These are phyloP conservation scores for Trametes cingulata DNA, from an alignment of 768 basidiomycete species.

Conservation along the genomic window DNA sequence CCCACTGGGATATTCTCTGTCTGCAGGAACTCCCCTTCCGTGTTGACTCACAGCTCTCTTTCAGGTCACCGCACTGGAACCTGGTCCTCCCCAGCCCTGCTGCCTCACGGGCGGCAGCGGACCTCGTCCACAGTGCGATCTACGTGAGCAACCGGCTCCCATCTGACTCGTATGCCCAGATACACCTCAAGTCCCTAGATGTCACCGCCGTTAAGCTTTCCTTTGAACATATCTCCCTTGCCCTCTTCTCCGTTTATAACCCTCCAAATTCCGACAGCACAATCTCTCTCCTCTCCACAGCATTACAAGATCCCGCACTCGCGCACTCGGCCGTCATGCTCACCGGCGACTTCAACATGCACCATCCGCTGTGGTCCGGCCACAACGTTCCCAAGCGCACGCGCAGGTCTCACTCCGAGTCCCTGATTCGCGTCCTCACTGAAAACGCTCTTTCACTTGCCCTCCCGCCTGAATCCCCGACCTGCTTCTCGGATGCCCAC, in stretches of 20 bases:
- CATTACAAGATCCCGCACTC: background rate
- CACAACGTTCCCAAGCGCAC: background rate
- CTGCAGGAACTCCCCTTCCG: background rate
- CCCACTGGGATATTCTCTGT: background rate
- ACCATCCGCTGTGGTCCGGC: constrained; percentile 12
- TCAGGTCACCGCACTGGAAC: constrained; percentile 2
- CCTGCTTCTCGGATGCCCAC: constrained; percentile 3
- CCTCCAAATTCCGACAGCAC: background rate
- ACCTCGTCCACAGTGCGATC: background rate
- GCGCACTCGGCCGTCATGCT: background rate
- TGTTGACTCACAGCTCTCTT: background rate
- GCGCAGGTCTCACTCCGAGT: background rate
- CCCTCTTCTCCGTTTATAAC: constrained; percentile 2
- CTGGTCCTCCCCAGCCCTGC: background rate
- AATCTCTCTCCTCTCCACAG: background rate
- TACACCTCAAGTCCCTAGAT: background rate
- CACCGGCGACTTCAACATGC: constrained; percentile 11
- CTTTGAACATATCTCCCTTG: background rate
- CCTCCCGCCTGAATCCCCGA: background rate
- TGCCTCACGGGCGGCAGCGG: background rate
- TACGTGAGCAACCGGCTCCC: constrained; percentile 4
- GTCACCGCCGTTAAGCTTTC: background rate
- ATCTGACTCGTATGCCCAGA: constrained; percentile 4
- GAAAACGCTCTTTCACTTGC: background rate
- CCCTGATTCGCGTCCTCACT: background rate